These are phyloP conservation scores for Pistacia atlantica DNA, from an alignment of 345 rosid species.

Conservation along the genomic window DNA sequence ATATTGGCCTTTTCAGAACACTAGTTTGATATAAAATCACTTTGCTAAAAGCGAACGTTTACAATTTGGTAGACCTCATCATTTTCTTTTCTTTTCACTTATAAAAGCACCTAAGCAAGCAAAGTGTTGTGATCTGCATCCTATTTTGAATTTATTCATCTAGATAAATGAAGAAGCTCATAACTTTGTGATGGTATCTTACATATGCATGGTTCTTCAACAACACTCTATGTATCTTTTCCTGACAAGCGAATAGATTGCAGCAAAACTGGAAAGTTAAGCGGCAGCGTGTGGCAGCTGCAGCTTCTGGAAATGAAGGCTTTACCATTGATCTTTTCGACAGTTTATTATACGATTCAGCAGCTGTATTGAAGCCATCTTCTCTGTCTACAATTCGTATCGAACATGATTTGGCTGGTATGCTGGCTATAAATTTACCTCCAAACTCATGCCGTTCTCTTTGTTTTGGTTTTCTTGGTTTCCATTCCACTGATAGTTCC, in stretches of 20 bases:
- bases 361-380: slow-evolving; percentile 51
- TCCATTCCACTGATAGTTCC: slow-evolving; percentile 30
- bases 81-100: slow-evolving; percentile 4
- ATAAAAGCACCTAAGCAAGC: slow-evolving; percentile 5
- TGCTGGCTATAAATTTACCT: slow-evolving; percentile 86
- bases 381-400: slow-evolving; percentile 69
- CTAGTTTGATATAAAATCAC: background rate
- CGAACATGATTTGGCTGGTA: slow-evolving; percentile 89
- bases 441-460: slow-evolving; percentile 69
- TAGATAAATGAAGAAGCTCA: background rate
- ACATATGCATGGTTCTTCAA: background rate
- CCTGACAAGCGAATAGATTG: slow-evolving; percentile 64
- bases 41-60: background rate
- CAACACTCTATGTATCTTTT: slow-evolving; percentile 9
- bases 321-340: slow-evolving; percentile 89
- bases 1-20: background rate
- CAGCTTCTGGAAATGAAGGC: slow-evolving; percentile 71
- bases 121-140: slow-evolving; percentile 1
- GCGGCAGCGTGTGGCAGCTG: slow-evolving; percentile 74
- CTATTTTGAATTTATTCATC: background rate
- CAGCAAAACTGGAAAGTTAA: slow-evolving; percentile 99
- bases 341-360: slow-evolving; percentile 54
- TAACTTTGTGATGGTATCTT: background rate
- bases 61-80: background rate
- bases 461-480: slow-evolving; percentile 77